A percentile compares a stretch with the other conserved stretches of the same genome.
These are phyloP conservation scores for Metschnikowia peoriensis DNA, from an alignment of 805 yeast species.

Conservation along the genomic window DNA sequence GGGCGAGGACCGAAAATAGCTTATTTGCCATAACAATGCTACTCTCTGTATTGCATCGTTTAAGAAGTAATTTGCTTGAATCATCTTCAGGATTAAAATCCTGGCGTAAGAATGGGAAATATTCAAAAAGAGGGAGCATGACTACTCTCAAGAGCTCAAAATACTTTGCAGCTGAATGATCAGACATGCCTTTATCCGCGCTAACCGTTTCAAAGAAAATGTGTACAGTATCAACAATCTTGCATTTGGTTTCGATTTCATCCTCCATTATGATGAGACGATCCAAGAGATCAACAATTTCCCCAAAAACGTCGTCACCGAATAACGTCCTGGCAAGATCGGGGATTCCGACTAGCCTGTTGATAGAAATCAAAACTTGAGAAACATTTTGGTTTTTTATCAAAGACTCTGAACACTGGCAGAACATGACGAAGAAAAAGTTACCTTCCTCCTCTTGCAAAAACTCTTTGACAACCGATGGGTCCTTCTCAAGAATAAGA, in stretches of 20 bases:
- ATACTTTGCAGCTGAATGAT: neutral
- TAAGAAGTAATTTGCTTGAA: conserved; percentile 25
- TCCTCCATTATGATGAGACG: conserved; percentile 62
- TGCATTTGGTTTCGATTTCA: conserved; percentile 59
- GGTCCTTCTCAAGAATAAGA: conserved; percentile 53
- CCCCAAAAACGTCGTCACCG: conserved; percentile 67
- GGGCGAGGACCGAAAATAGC: conserved; percentile 52
- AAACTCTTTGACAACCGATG: conserved; percentile 42
- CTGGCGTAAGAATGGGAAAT: conserved; percentile 58
- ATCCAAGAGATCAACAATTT: conserved; percentile 72
- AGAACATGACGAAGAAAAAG: conserved; percentile 76
- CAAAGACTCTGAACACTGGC: conserved; percentile 78
- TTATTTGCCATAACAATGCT: conserved; percentile 48
- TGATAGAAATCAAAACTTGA: conserved; percentile 46
- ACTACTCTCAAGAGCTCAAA: conserved; percentile 77
- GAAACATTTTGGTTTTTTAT: conserved; percentile 48
- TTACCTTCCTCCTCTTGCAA: conserved; percentile 57
- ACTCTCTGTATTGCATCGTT: conserved; percentile 29
- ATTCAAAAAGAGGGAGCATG: conserved; percentile 57
- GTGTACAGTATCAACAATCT: conserved; percentile 39
- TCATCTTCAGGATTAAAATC: conserved; percentile 34
- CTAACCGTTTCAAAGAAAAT: conserved; percentile 24
- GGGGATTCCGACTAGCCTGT: conserved; percentile 53
- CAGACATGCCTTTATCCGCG: conserved; percentile 1
- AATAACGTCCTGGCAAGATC: conserved; percentile 60